Conservation (phyloP, 192 early-diverging fungal species). For the Pilaira anomala region DNA sequence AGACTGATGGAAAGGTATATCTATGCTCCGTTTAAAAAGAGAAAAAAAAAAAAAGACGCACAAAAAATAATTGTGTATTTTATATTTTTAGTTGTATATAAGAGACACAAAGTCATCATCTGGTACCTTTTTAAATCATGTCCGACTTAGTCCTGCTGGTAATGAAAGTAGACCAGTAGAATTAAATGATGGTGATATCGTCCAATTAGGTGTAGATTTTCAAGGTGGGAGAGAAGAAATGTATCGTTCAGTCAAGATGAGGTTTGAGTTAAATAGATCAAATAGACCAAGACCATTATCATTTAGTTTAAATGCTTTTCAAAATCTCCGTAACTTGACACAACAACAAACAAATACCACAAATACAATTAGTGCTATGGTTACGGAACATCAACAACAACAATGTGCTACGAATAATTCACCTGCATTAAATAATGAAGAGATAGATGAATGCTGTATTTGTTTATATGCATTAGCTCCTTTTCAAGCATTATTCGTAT, state of each 20-base stretch:
- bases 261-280: slow-evolving; percentile 54
- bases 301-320: slow-evolving; percentile 45
- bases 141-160: slow-evolving; percentile 72
- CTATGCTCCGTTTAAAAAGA: not conserved
- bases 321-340: slow-evolving; percentile 31
- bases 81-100: slow-evolving; percentile 63
- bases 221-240: slow-evolving; percentile 77
- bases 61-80: not conserved
- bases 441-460: slow-evolving; percentile 70
- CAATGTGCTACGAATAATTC: not conserved
- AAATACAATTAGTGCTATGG: not conserved
- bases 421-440: slow-evolving; percentile 12
- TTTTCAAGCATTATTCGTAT: slow-evolving; percentile 78
- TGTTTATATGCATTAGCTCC: slow-evolving; percentile 74
- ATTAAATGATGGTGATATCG: slow-evolving; percentile 73
- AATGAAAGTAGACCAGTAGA: slow-evolving; percentile 70
- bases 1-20: slow-evolving; percentile 47
- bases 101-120: slow-evolving; percentile 84
- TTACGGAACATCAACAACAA: not conserved
- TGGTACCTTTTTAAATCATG: slow-evolving; percentile 88
- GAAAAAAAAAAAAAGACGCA: not conserved
- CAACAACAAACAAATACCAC: slow-evolving; percentile 4
- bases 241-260: slow-evolving; percentile 78
- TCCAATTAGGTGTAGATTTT: slow-evolving; percentile 84
- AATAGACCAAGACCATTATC: slow-evolving; percentile 36